These are phyloP conservation scores for Musa schizocarpa DNA, from an alignment of 176 grass and related monocot genomes.

Conservation along the genomic window DNA sequence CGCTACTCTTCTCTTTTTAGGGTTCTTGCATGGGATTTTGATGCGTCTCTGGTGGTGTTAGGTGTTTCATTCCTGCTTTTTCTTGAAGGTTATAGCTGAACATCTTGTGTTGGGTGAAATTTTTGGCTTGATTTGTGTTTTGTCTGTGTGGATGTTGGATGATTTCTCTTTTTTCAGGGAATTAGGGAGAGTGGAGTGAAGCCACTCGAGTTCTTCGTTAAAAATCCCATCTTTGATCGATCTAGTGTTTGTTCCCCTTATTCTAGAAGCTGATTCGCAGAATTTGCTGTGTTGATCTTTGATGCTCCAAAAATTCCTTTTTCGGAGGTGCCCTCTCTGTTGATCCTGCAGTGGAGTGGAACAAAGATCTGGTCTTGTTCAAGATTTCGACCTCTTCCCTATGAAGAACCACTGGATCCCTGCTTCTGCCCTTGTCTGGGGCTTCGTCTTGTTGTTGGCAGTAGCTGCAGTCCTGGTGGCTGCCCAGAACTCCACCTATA, in stretches of 20 bases:
- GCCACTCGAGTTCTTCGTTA: not conserved
- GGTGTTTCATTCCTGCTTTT: too few species aligned
- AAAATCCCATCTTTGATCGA: not conserved
- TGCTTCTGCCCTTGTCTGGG: not conserved
- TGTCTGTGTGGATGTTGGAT: not conserved
- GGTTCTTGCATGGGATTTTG: too few species aligned
- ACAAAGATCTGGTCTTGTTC: not conserved
- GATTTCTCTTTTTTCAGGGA: not conserved
- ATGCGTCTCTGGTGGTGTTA: too few species aligned
- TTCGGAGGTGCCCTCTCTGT: too few species aligned
- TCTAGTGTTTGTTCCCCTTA: too few species aligned
- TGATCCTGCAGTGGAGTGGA: not conserved
- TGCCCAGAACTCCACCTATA: slow-evolving; percentile 18
- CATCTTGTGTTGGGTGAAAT: not conserved
- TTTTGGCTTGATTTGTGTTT: not conserved
- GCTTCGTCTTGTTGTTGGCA: not conserved
- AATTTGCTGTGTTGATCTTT: not conserved
- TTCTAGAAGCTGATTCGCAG: not conserved
- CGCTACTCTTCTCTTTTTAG: too few species aligned
- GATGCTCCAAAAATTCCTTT: not conserved
- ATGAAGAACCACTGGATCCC: not conserved
- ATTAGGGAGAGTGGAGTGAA: not conserved
- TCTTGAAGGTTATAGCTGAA: too few species aligned
- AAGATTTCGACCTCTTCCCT: not conserved
- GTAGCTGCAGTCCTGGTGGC: not conserved